Base-by-base conservation (phyloP, 2,329 filamentous ascomycete species). In the Tolypocladium tundrense region DNA sequence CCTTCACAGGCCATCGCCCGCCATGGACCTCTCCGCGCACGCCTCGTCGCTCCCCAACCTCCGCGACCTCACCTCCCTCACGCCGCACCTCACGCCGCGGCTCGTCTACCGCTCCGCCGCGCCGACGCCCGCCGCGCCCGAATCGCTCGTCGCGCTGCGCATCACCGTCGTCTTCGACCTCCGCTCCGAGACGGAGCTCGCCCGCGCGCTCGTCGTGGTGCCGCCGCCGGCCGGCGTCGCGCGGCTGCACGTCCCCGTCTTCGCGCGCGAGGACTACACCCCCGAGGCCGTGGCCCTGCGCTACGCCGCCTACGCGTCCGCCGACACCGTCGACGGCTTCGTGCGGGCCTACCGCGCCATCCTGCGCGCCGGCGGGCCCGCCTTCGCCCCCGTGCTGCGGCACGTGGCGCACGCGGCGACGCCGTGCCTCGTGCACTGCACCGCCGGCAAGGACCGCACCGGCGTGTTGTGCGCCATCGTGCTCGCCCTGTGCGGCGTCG, bases 361-460 rank as follows among this genome's bases (percentile, higher is more conserved):
- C 59, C 72, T 88, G 41, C 68, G 72, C 10, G 71, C 77, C 31
- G 86, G 76, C 0, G 77, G 78, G 0, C 68, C 69, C 7, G 70
- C 75, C 1, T 87, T 91, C 59, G 70, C 65, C 40, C 73, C 70
- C 1, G 74, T 81, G 51, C 75, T 90, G 43, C 68, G 71, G 19
- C 81, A 89, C 63, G 73, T 90, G 9, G 45, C 45, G n/a, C 45
- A 4, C 45, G 24, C 24, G 24, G 24, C 45, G 2, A 61, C 73
- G 1, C 83, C 85, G 9, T 71, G 87, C 11, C 74, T 90, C 8
- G 74, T 91, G 9, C 88, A 92, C 67, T 91, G 88, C 70, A 88
- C 87, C 0, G 87, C 86, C 0, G 88, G 88, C 14, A 92, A 92
- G 71, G 88, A 92, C 69, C 79, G 88, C 50, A 91, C 88, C 0